A percentile compares a stretch with the other conserved stretches of the same genome.
Conservation (phyloP, 2,329 filamentous ascomycete species). For the Neoascochyta sp. region DNA sequence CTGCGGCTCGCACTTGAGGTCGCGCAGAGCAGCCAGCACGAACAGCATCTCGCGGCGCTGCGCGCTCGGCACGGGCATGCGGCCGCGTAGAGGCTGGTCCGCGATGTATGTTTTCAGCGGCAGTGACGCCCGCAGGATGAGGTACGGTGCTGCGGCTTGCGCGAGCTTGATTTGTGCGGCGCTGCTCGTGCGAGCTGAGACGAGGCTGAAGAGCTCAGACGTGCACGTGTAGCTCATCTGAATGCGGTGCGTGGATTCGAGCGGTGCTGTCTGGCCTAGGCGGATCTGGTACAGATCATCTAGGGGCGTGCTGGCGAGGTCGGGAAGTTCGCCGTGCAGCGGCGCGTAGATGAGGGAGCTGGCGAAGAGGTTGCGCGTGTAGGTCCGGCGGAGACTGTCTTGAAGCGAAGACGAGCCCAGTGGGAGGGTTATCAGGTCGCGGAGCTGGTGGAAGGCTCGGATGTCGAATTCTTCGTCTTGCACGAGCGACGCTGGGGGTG, state of each 20-base stretch:
- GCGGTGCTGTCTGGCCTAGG: slow-evolving; percentile 67
- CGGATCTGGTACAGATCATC: slow-evolving; percentile 61
- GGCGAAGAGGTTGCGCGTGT: slow-evolving; percentile 72
- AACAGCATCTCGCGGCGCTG: slow-evolving; percentile 76
- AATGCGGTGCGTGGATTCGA: slow-evolving; percentile 60
- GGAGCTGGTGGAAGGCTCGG: slow-evolving; percentile 64
- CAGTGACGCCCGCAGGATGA: slow-evolving; percentile 77
- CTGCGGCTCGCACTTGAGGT: slow-evolving; percentile 64
- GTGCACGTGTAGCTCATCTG: slow-evolving; percentile 78
- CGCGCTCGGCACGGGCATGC: slow-evolving; percentile 80
- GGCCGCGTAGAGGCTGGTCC: slow-evolving; percentile 82
- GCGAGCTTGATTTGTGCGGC: slow-evolving; percentile 59
- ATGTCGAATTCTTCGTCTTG: slow-evolving; percentile 80
- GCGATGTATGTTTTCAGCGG: slow-evolving; percentile 81
- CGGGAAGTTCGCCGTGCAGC: slow-evolving; percentile 59
- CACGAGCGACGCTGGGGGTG: slow-evolving; percentile 29
- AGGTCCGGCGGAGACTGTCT: slow-evolving; percentile 64
- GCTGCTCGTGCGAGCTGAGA: slow-evolving; percentile 51
- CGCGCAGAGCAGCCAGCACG: slow-evolving; percentile 63
- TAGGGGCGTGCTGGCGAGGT: slow-evolving; percentile 52
- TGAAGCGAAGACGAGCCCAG: slow-evolving; percentile 65
- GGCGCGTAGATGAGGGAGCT: slow-evolving; percentile 76
- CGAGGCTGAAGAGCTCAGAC: slow-evolving; percentile 61
- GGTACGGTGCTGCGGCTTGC: slow-evolving; percentile 70
- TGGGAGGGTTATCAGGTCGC: slow-evolving; percentile 67